These are phyloP conservation scores for Marchantia polymorpha DNA, from an alignment of 225 moss, liverwort and hornwort genomes.

Conservation along the genomic window DNA sequence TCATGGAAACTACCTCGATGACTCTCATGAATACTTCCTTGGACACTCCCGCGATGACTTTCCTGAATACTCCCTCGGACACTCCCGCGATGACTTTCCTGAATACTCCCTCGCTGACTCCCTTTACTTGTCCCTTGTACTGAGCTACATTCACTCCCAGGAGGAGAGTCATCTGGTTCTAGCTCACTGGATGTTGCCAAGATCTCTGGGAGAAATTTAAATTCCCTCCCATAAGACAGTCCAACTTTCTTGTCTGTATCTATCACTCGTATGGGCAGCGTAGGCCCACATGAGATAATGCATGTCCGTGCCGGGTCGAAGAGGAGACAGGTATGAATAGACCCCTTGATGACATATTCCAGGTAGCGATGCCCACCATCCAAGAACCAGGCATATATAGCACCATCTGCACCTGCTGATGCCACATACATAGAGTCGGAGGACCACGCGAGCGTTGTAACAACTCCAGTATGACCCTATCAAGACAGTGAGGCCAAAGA, in stretches of 20 bases:
- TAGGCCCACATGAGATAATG: conserved; percentile 62
- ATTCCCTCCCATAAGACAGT: conserved; percentile 39
- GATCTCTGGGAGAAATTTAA: conserved; percentile 13
- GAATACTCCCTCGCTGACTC: conserved; percentile 5
- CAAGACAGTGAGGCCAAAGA: background rate
- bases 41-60: background rate
- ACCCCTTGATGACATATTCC: conserved; percentile 48
- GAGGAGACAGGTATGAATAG: conserved; percentile 49
- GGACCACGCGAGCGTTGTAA: conserved; percentile 73
- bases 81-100: background rate
- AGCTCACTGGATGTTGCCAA: background rate
- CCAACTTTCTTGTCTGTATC: conserved; percentile 67
- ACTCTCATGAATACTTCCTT: conserved; percentile 5
- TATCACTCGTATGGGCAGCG: conserved; percentile 52
- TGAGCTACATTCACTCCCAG: conserved; percentile 12
- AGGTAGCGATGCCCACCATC: conserved; percentile 61
- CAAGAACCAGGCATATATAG: conserved; percentile 73
- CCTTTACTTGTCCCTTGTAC: background rate
- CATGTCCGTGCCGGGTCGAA: conserved; percentile 54
- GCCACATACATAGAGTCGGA: conserved; percentile 66
- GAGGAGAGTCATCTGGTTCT: background rate
- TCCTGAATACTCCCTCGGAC: conserved; percentile 3
- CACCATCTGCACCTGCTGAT: conserved; percentile 74
- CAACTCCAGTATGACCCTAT: conserved; percentile 70
- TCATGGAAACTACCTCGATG: background rate